Percentiles rank a stretch among this genome's conserved stretches.
These are phyloP conservation scores for Penicillium sp. DNA, from an alignment of 2,329 filamentous ascomycete species.

Conservation along the genomic window DNA sequence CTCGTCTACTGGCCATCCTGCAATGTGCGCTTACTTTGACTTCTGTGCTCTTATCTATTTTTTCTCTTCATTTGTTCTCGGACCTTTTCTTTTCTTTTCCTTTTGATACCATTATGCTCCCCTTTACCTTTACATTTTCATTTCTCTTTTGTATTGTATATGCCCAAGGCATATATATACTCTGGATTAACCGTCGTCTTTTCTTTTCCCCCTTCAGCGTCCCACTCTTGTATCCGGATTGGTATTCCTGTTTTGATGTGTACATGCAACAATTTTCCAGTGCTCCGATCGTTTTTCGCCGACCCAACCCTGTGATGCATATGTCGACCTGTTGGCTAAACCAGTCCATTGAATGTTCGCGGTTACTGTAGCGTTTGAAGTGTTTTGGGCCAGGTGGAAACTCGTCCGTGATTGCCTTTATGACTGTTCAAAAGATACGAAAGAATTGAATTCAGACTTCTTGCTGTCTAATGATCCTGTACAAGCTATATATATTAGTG, in stretches of 20 bases:
- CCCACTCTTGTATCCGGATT: background rate
- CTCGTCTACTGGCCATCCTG: background rate
- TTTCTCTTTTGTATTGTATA: constrained; percentile 5
- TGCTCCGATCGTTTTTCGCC: background rate
- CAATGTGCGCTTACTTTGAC: background rate
- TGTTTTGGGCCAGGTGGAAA: background rate
- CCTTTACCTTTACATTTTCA: background rate
- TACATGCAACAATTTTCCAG: background rate
- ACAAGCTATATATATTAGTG: background rate
- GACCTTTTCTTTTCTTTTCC: background rate
- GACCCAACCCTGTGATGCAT: background rate
- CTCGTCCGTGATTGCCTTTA: background rate
- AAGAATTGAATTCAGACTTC: background rate
- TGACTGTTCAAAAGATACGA: background rate
- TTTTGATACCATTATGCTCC: constrained; percentile 13
- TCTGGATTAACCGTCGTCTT: background rate
- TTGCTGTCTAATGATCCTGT: background rate
- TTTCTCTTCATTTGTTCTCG: background rate
- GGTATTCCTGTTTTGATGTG: constrained; percentile 1
- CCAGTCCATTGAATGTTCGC: background rate
- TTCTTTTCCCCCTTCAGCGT: background rate
- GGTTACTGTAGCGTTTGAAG: background rate
- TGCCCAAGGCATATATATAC: constrained; percentile 6
- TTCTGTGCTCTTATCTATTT: background rate
- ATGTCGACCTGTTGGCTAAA: background rate